Conservation (phyloP, 768 basidiomycete species). For the Suillus decipiens region DNA sequence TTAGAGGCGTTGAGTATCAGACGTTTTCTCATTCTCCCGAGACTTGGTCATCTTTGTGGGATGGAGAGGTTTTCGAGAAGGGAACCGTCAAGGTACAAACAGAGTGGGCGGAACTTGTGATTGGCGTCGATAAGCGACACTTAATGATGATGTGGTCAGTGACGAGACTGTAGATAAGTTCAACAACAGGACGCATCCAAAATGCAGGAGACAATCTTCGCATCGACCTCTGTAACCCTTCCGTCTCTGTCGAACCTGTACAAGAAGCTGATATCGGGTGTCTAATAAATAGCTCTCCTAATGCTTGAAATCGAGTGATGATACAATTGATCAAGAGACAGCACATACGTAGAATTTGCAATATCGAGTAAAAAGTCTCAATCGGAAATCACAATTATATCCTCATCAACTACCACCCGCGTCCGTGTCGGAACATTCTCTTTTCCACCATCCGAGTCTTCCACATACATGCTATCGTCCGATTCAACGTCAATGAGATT, state of each 20-base stretch:
- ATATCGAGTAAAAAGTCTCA: conserved; percentile 9
- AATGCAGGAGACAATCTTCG: background rate
- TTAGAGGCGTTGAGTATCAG: background rate
- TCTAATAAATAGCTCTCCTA: background rate
- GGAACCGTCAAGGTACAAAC: conserved; percentile 36
- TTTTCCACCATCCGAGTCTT: conserved; percentile 48
- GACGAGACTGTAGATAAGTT: background rate
- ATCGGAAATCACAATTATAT: conserved; percentile 57
- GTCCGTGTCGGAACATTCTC: conserved; percentile 58
- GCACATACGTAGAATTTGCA: background rate
- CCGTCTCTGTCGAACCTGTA: background rate
- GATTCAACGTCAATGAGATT: conserved; percentile 45
- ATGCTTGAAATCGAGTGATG: background rate
- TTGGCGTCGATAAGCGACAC: too few relatives aligned
- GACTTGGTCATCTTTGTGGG: conserved; percentile 23
- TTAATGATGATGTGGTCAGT: background rate
- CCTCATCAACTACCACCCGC: conserved; percentile 36
- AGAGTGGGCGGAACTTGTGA: conserved; percentile 7
- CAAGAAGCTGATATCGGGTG: background rate
- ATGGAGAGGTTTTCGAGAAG: conserved; percentile 27
- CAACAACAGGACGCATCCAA: background rate
- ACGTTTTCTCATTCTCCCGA: conserved; percentile 18
- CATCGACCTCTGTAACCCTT: background rate
- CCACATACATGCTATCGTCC: conserved; percentile 37
- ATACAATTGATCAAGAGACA: background rate